Evolutionary conservation across 768 basidiomycete species (phyloP), one percentile per base, ranked within the genome.

Genomic region (Pleurotus citrinopileatus): DNA sequence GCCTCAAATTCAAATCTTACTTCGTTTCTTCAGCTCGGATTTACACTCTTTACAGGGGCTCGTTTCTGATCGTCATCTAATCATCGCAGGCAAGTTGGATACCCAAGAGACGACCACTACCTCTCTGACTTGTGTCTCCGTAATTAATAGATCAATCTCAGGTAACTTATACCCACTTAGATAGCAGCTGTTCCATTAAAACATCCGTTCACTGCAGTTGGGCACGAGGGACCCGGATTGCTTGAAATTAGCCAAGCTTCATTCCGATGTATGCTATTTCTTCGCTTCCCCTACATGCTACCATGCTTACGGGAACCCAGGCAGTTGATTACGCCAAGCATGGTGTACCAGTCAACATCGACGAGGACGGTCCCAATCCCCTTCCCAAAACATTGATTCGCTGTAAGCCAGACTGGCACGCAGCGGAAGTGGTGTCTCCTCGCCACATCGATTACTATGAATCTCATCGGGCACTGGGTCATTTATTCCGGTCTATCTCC

Each of bases 271-370:
- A 34, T n/a, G 38, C 19, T n/a, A n/a, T n/a, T n/a, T n/a, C n/a
- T 19, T 40, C 17, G 2, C n/a, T 34, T 34, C 10, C 3, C 32
- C 32, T 34, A 34, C 10, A 34, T 91, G 86, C 62, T 80, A 78
- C 9, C 72, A 77, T 66, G 78, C 76, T 44, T 36, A 65, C 36
- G 43, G 23, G 37, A n/a, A 1, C 75, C 67, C 56, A 81, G 73
- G 89, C 89, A 0, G 89, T 92, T 3, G 90, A 91, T 61, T 92
- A 89, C 63, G 83, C 87, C 0, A 92, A 91, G 68, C 84, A 86
- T 57, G 90, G 89, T 7, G 79, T 79, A 32, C 78, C 82, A 2
- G 86, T 89, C 22, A 70, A 84, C 45, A 70, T 86, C 25, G 69
- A 71, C 20, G 61, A 68, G 3, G 48, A 51, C 23, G 48, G 48